Percentiles rank a stretch among this genome's conserved stretches.
These are phyloP conservation scores for Tubosaeta sp. DNA, from an alignment of 768 basidiomycete genomes.

Conservation along the genomic window DNA sequence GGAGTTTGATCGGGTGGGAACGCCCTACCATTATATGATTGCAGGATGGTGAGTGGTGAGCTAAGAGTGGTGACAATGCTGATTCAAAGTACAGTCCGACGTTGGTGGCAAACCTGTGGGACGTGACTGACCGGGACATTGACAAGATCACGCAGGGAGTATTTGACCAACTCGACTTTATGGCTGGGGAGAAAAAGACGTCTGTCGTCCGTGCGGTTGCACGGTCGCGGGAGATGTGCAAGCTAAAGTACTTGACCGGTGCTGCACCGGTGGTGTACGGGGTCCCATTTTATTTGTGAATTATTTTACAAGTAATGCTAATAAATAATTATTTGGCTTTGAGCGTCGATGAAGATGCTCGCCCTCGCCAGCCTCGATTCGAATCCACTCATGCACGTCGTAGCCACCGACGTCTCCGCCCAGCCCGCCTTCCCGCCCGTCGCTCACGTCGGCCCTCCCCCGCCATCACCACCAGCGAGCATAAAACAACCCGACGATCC, in stretches of 20 bases:
- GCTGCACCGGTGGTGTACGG: conserved; percentile 95
- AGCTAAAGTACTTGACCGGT: conserved; percentile 90
- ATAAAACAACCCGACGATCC: conserved; percentile 21
- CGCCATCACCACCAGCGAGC: conserved; percentile 51
- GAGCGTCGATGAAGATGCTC: not conserved
- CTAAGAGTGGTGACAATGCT: not conserved
- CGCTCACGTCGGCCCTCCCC: conserved; percentile 45
- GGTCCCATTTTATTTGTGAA: conserved; percentile 80
- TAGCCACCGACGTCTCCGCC: conserved; percentile 17
- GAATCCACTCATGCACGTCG: conserved; percentile 31
- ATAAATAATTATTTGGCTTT: not conserved
- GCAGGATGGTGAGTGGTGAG: conserved; percentile 81
- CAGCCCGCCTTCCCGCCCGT: not conserved
- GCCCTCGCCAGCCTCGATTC: conserved; percentile 33
- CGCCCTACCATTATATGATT: conserved; percentile 94
- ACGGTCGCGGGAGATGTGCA: conserved; percentile 73
- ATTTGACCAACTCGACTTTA: conserved; percentile 56
- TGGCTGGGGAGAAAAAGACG: conserved; percentile 14
- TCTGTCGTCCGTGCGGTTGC: conserved; percentile 78
- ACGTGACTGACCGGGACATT: conserved; percentile 96
- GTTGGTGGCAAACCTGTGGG: conserved; percentile 94
- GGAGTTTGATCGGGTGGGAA: conserved; percentile 89
- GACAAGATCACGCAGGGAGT: conserved; percentile 88
- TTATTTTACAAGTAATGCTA: not conserved
- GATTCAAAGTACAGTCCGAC: conserved; percentile 58